Evolutionary conservation across 805 yeast genomes (phyloP).

Genomic region (Kodamaea jinghongensis): DNA sequence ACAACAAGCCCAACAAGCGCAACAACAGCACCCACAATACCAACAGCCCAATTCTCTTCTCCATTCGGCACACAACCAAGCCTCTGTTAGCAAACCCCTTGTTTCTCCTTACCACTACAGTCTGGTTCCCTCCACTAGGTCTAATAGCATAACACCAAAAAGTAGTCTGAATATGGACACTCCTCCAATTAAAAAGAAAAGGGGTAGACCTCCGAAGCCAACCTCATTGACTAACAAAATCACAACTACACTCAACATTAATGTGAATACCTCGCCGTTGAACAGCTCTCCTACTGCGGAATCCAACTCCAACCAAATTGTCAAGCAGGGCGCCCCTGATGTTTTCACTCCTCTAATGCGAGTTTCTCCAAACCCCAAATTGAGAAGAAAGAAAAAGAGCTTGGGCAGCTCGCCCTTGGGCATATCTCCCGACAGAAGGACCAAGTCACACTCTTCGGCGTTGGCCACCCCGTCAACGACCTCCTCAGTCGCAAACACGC

Average conservation of each 20-base stretch:
- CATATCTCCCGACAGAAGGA: constrained; percentile 2
- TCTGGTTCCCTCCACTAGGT: too few species aligned
- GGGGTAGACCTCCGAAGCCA: constrained; percentile 49
- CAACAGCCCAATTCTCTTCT: too few species aligned
- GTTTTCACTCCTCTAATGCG: constrained; percentile 43
- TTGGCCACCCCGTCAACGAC: constrained; percentile 11
- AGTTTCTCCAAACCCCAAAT: constrained; percentile 30
- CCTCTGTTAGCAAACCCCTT: too few species aligned
- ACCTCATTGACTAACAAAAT: constrained; percentile 34
- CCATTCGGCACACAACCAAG: too few species aligned
- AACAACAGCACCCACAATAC: too few species aligned
- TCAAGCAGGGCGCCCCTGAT: constrained; percentile 42
- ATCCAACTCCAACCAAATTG: constrained; percentile 34
- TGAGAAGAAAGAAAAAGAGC: constrained; percentile 11
- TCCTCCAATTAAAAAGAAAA: constrained; percentile 33
- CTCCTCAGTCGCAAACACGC: constrained; percentile 15
- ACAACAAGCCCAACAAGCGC: too few species aligned
- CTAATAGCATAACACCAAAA: too few species aligned
- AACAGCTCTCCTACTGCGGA: constrained; percentile 39
- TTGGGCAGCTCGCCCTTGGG: constrained; percentile 9
- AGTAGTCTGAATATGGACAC: constrained; percentile 1
- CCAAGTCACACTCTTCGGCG: constrained; percentile 1
- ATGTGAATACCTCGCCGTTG: constrained; percentile 37
- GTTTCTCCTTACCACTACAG: too few species aligned
- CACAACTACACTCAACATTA: constrained; percentile 41